phyloP scores from a whole-genome alignment of 2,329 filamentous ascomycete genomes.

The Pyrenophora graminea region DNA sequence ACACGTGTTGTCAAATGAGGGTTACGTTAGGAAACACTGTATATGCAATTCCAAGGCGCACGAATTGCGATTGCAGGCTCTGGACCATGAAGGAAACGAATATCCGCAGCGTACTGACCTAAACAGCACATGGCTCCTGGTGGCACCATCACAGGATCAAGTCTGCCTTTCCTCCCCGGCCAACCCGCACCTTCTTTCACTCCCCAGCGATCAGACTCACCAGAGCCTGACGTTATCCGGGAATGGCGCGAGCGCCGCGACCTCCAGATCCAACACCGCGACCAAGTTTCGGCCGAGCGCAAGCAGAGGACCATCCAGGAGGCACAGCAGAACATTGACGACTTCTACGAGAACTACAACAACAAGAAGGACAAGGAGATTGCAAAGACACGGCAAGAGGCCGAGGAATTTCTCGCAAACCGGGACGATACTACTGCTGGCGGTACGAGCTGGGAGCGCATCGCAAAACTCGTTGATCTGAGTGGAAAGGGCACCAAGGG shows the following conservation, averaged over 20 bases:
- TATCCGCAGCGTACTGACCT: slow-evolving; percentile 14
- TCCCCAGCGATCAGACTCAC: slow-evolving; percentile 67
- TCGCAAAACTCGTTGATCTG: slow-evolving; percentile 95
- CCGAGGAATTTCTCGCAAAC: slow-evolving; percentile 85
- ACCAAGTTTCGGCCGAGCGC: slow-evolving; percentile 79
- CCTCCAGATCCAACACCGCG: slow-evolving; percentile 78
- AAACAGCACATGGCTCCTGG: slow-evolving; percentile 70
- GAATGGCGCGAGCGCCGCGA: slow-evolving; percentile 93
- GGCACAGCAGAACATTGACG: slow-evolving; percentile 92
- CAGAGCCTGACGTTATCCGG: slow-evolving; percentile 84
- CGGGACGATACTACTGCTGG: slow-evolving; percentile 92
- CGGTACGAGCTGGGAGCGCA: slow-evolving; percentile 97
- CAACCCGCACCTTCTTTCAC: slow-evolving; percentile 44
- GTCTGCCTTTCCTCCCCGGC: slow-evolving; percentile 58
- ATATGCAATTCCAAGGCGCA: background rate
- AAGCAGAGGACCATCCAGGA: slow-evolving; percentile 85
- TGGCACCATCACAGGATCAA: slow-evolving; percentile 76
- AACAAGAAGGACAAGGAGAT: slow-evolving; percentile 95
- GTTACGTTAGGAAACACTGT: background rate
- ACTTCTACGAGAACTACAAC: slow-evolving; percentile 99
- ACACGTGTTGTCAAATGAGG: background rate
- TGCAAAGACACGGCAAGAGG: slow-evolving; percentile 84
- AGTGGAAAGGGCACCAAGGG: slow-evolving; percentile 90
- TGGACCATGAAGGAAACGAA: background rate
- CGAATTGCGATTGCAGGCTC: background rate